A percentile compares a stretch with the other conserved stretches of the same genome.
Evolutionary conservation across 352 stramenopile species (phyloP).

Genomic region (Globisporangium paroecandrum): DNA sequence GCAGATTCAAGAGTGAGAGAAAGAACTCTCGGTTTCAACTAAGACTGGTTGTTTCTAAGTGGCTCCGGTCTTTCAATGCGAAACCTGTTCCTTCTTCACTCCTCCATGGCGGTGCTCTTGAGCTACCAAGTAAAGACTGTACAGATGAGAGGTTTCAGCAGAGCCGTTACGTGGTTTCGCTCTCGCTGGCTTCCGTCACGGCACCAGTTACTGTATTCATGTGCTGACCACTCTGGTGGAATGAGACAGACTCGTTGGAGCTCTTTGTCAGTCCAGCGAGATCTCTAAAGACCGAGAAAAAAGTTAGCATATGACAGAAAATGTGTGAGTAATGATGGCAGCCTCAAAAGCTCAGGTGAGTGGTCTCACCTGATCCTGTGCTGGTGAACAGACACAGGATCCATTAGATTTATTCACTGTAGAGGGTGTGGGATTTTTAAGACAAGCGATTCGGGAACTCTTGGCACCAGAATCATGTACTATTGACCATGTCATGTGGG

Average conservation of each 20-base stretch:
- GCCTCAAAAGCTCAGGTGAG: neutral
- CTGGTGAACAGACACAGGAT: neutral
- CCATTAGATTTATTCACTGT: neutral
- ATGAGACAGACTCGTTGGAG: neutral
- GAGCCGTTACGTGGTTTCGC: neutral
- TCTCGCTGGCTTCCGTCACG: no score
- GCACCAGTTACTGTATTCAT: neutral
- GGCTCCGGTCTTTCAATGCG: neutral
- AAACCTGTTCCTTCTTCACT: neutral
- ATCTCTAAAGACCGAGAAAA: neutral
- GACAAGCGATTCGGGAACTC: neutral
- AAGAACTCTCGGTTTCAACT: neutral
- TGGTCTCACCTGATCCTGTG: no score
- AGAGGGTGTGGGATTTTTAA: neutral
- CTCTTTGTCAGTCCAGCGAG: neutral
- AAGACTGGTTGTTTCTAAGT: neutral
- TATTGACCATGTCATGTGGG: neutral
- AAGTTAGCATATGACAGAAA: neutral
- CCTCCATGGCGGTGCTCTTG: neutral
- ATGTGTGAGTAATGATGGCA: neutral
- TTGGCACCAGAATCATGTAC: neutral
- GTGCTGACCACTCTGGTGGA: neutral
- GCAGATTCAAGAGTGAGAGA: neutral
- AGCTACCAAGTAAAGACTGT: neutral
- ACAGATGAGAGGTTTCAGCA: neutral